Percentiles rank a stretch among this genome's conserved stretches.
Conservation (phyloP, 192 early-diverging fungal genomes). For the Linnemannia elongata region DNA sequence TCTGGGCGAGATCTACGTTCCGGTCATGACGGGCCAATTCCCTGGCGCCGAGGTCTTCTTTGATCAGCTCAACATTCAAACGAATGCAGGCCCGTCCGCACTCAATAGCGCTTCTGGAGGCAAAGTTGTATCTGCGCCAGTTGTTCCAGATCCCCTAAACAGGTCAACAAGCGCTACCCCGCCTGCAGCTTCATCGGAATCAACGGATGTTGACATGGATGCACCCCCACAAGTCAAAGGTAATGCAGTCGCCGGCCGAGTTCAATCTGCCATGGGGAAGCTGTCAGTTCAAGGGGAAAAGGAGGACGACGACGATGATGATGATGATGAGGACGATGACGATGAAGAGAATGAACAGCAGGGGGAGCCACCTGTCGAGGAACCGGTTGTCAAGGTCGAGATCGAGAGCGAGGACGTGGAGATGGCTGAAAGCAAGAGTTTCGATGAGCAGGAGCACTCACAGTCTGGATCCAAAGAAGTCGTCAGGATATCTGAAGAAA, state of each 20-base stretch:
- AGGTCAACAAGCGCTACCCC: too few relatives aligned
- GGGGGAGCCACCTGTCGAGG: not conserved
- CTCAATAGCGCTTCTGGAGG: not conserved
- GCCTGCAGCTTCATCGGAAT: not conserved
- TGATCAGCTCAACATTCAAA: not conserved
- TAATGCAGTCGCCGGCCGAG: not conserved
- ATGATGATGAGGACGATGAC: not conserved
- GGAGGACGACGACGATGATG: not conserved
- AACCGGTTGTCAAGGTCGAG: not conserved
- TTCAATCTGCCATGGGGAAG: not conserved
- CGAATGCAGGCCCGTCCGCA: not conserved
- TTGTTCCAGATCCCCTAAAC: not conserved
- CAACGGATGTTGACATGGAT: conserved; percentile 1
- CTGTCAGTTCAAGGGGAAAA: not conserved
- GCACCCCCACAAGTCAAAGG: not conserved
- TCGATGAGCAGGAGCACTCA: not conserved
- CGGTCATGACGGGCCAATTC: not conserved
- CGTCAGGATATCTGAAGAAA: not conserved
- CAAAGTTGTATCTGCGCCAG: not conserved
- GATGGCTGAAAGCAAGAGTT: not conserved
- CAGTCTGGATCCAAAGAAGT: not conserved
- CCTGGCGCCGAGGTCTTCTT: not conserved
- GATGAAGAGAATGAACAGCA: not conserved
- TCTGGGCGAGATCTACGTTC: not conserved
- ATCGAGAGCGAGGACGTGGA: not conserved